These are phyloP conservation scores for Brettanomyces sp. DNA, from an alignment of 805 yeast genomes.

Conservation along the genomic window DNA sequence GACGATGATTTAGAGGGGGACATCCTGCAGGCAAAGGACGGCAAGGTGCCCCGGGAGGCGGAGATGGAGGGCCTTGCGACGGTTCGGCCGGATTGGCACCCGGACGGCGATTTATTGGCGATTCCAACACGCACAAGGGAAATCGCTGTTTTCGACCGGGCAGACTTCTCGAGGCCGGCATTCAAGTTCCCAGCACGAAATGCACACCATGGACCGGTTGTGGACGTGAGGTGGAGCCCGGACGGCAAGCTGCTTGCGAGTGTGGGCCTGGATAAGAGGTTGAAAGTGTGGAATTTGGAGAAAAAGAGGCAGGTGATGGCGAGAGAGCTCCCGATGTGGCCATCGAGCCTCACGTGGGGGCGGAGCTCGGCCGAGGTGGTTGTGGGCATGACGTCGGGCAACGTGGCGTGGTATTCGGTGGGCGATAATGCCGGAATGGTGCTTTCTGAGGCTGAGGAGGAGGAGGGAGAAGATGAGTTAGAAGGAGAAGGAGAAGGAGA, in stretches of 20 bases:
- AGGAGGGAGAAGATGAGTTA: constrained; percentile 6
- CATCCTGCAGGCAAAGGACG: constrained; percentile 7
- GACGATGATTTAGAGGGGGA: constrained; percentile 10
- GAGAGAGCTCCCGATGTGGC: constrained; percentile 14
- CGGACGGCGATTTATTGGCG: constrained; percentile 60
- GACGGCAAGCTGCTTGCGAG: constrained; percentile 54
- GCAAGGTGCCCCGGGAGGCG: constrained; percentile 15
- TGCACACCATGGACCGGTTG: constrained; percentile 25
- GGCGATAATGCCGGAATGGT: neutral
- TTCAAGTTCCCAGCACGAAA: constrained; percentile 16
- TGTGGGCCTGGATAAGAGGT: constrained; percentile 38
- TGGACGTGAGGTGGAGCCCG: constrained; percentile 53
- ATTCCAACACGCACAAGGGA: constrained; percentile 46
- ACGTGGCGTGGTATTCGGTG: constrained; percentile 20
- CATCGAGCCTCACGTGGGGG: constrained; percentile 26
- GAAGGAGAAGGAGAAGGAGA: constrained; percentile 17
- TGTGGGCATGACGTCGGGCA: constrained; percentile 37
- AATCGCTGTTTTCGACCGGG: constrained; percentile 36
- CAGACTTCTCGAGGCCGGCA: constrained; percentile 19
- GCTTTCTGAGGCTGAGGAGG: constrained; percentile 4
- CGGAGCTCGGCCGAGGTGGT: constrained; percentile 19
- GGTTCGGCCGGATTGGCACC: constrained; percentile 60
- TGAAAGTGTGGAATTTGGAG: constrained; percentile 48
- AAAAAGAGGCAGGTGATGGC: constrained; percentile 26
- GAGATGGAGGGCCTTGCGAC: constrained; percentile 18